phyloP scores from a whole-genome alignment of 2,329 filamentous ascomycete genomes.

The Alternaria longipes region DNA sequence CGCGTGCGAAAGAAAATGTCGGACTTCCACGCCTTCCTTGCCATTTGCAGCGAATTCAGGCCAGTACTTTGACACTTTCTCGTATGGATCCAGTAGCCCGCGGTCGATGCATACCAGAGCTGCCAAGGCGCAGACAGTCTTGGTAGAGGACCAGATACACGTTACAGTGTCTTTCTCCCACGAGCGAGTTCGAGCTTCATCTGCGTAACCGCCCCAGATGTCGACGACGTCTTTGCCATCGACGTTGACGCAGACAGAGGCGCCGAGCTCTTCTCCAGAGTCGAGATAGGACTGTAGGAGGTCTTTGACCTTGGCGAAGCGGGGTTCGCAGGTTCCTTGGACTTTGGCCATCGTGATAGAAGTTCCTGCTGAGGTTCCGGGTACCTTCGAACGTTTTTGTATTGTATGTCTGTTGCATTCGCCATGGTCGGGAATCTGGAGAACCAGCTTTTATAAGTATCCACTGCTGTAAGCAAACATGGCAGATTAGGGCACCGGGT shows the following conservation, averaged over 20 bases:
- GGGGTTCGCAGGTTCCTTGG: conserved; percentile 22
- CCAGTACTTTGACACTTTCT: conserved; percentile 32
- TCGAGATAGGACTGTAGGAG: conserved; percentile 23
- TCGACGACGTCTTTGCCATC: conserved; percentile 29
- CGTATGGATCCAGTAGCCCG: conserved; percentile 22
- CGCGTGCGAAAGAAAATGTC: conserved; percentile 27
- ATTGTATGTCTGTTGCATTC: background rate
- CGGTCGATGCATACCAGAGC: conserved; percentile 25
- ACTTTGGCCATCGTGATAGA: conserved; percentile 12
- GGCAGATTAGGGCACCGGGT: background rate
- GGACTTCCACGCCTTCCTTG: conserved; percentile 24
- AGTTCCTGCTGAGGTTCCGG: background rate
- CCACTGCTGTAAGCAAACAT: background rate
- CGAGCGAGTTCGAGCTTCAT: conserved; percentile 10
- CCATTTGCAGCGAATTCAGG: conserved; percentile 31
- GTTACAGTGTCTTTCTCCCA: conserved; percentile 31
- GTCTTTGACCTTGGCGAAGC: conserved; percentile 22
- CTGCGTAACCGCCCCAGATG: conserved; percentile 30
- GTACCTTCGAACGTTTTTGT: background rate
- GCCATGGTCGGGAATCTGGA: background rate
- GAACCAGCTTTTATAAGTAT: background rate
- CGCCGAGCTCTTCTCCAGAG: conserved; percentile 24
- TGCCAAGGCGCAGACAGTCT: conserved; percentile 24
- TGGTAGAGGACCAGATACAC: conserved; percentile 30
- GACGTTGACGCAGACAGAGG: conserved; percentile 29